Conservation (phyloP, 208 protist genomes). For the Blastocrithidia nonstop region DNA sequence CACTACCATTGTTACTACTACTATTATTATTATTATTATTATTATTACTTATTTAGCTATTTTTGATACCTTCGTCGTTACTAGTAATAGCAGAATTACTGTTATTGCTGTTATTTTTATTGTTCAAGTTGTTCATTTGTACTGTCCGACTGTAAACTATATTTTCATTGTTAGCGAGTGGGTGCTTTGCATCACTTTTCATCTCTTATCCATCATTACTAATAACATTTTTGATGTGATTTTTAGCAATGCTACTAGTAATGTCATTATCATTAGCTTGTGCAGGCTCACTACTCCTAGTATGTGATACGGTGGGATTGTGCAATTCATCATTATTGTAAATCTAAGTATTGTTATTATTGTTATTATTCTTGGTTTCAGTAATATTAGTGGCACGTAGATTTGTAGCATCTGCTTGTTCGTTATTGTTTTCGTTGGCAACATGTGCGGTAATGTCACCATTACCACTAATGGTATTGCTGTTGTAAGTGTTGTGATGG, state of each 20-base stretch:
- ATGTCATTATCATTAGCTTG: not conserved
- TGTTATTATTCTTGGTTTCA: not conserved
- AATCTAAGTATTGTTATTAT: not conserved
- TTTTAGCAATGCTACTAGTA: not conserved
- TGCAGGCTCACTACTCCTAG: not conserved
- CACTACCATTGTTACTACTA: constrained; percentile 1
- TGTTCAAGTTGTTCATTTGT: too few relatives aligned
- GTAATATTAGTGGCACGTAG: not conserved
- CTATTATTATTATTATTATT: too few relatives aligned
- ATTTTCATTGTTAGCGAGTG: too few relatives aligned
- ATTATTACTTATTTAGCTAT: not conserved
- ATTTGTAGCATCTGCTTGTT: too few relatives aligned
- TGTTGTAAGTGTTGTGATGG: not conserved
- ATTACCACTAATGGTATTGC: not conserved
- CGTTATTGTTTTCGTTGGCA: not conserved
- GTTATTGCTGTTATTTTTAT: not conserved
- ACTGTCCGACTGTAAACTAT: too few relatives aligned
- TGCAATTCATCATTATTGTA: too few relatives aligned
- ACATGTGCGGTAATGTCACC: not conserved
- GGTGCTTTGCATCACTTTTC: too few relatives aligned
- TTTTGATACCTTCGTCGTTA: not conserved
- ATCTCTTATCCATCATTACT: too few relatives aligned
- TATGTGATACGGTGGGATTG: too few relatives aligned
- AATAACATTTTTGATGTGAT: not conserved
- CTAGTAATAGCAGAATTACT: not conserved